Evolutionary conservation across 768 basidiomycete genomes (phyloP), one percentile per base, ranked within the genome.

Genomic region (Mycena sanguinolenta): DNA sequence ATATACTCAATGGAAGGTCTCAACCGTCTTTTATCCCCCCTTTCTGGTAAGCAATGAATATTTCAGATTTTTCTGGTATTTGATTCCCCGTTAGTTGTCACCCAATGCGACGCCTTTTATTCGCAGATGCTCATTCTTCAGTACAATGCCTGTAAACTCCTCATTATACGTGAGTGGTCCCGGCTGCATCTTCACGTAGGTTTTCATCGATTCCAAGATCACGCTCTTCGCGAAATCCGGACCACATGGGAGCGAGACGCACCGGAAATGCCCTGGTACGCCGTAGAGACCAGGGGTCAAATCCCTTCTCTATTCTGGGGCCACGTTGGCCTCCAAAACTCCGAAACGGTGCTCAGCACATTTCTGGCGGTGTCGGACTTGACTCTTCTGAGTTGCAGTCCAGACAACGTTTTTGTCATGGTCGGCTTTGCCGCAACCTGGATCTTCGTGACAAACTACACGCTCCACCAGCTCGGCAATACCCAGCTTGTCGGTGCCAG

Each of bases 341-440:
- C 85, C 32, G 83, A 86, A 71, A 76, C 78, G 1, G 77, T 84
- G 46, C 71, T 86, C 54, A 78, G 80, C 50, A 52, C 78, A 3
- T 73, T 79, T 10, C 77, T 86, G 50, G 77, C 82, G 28, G 66
- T 77, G 38, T 69, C 75, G 34, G 83, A 86, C 57, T 65, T 78
- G 28, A 72, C 72, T 0, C 74, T 83, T n/a, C 75, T 86, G 66
- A 78, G 79, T 67, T 76, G 83, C 8, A 79, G 82, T 10, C 85
- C 85, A 2, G 86, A 86, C 74, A 75, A 75, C 49, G 57, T 84
- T 30, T 86, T 82, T 67, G 76, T 75, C 44, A 81, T 87, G 81
- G 76, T 86, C 55, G 77, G 81, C 0, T 84, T 86, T 62, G 83
- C 86, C 46, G 82, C 85, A 4, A 79, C 84, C 1, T 85, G 80